phyloP scores from a whole-genome alignment of 2,329 filamentous ascomycete species.

The Botrytis galanthina region DNA sequence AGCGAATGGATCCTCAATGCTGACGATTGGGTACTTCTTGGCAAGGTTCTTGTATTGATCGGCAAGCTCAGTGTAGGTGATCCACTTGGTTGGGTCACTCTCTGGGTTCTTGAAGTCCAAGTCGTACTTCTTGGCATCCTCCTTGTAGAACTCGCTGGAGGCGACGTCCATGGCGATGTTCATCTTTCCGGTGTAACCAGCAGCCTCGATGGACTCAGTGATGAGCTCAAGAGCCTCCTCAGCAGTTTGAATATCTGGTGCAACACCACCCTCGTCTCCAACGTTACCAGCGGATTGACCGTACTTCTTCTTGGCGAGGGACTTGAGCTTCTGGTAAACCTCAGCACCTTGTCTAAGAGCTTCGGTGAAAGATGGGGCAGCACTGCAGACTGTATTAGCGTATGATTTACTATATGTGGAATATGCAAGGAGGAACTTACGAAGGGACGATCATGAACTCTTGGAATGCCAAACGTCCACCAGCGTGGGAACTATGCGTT shows the following conservation, averaged over 20 bases:
- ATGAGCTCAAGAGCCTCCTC: slow-evolving; percentile 98
- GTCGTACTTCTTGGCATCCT: slow-evolving; percentile 97
- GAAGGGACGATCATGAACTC: slow-evolving; percentile 94
- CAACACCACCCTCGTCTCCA: slow-evolving; percentile 98
- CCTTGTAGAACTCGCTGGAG: slow-evolving; percentile 99
- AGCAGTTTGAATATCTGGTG: slow-evolving; percentile 95
- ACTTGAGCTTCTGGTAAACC: slow-evolving; percentile 98
- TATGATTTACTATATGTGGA: slow-evolving; percentile 12
- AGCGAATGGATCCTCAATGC: slow-evolving; percentile 97
- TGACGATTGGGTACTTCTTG: slow-evolving; percentile 97
- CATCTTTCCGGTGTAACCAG: slow-evolving; percentile 93
- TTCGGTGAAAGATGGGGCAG: slow-evolving; percentile 89
- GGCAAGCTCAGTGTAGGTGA: slow-evolving; percentile 97
- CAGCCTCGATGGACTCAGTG: slow-evolving; percentile 87
- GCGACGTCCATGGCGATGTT: slow-evolving; percentile 99
- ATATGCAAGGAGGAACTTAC: slow-evolving; percentile 46
- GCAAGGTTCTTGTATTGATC: slow-evolving; percentile 82
- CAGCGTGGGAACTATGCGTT: slow-evolving; percentile 76
- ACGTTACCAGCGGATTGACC: slow-evolving; percentile 98
- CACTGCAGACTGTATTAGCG: slow-evolving; percentile 45
- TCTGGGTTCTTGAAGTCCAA: slow-evolving; percentile 99
- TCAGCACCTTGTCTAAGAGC: slow-evolving; percentile 94
- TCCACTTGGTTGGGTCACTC: slow-evolving; percentile 92
- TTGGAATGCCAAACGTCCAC: slow-evolving; percentile 92
- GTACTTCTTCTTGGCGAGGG: slow-evolving; percentile 98